Percentiles rank a stretch among this genome's conserved stretches.
Evolutionary conservation across 352 stramenopile species (phyloP).

Genomic region (Globisporangium splendens): DNA sequence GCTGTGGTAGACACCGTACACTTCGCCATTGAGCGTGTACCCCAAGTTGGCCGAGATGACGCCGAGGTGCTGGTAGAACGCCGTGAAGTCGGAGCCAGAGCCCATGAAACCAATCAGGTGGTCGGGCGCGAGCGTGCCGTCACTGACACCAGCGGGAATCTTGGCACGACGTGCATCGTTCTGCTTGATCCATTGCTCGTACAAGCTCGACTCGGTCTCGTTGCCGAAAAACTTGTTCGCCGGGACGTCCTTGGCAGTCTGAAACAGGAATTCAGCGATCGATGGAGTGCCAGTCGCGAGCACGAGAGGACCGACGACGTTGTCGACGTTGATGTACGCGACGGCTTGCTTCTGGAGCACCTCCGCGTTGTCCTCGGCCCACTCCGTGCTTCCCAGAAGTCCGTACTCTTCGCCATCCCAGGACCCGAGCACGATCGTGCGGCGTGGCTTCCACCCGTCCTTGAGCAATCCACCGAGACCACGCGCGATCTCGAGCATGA

Average conservation of each 20-base stretch:
- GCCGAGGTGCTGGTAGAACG: constrained; percentile 78
- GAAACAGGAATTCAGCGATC: constrained; percentile 53
- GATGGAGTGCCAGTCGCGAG: constrained; percentile 61
- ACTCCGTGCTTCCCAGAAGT: constrained; percentile 82
- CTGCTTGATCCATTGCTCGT: constrained; percentile 34
- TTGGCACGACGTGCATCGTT: constrained; percentile 21
- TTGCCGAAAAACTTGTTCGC: constrained; percentile 38
- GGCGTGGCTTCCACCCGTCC: constrained; percentile 58
- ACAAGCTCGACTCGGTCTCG: constrained; percentile 25
- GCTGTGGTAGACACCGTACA: constrained; percentile 82
- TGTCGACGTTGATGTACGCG: constrained; percentile 86
- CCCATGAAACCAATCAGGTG: constrained; percentile 44
- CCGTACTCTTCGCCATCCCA: constrained; percentile 88
- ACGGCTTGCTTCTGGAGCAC: constrained; percentile 50
- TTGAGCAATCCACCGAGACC: constrained; percentile 60
- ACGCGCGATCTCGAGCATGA: constrained; percentile 82
- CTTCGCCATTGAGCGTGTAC: constrained; percentile 27
- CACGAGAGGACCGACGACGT: constrained; percentile 51
- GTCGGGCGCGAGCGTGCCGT: constrained; percentile 30
- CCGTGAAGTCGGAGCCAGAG: constrained; percentile 60
- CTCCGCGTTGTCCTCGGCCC: constrained; percentile 60
- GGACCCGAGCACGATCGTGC: constrained; percentile 73
- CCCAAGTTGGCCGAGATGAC: constrained; percentile 69
- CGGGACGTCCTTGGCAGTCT: constrained; percentile 50
- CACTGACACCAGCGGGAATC: constrained; percentile 7